These are phyloP conservation scores for Xerocomus potaroensis DNA, from an alignment of 768 basidiomycete species.

Conservation along the genomic window DNA sequence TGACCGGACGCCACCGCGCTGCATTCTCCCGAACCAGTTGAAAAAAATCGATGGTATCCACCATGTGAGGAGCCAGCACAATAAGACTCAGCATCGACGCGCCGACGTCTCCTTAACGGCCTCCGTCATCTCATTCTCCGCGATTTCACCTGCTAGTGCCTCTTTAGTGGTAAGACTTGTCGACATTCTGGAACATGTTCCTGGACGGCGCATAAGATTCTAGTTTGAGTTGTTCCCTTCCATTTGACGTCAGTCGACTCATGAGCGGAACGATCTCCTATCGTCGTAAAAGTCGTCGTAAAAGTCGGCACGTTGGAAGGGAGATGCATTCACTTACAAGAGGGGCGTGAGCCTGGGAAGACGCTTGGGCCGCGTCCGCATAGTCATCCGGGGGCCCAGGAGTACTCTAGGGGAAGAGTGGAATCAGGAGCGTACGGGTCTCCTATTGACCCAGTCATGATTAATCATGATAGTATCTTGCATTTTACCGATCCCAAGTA, in stretches of 20 bases:
- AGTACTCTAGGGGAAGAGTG: constrained; percentile 54
- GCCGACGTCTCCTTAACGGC: constrained; percentile 78
- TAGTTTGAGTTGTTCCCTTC: constrained; percentile 77
- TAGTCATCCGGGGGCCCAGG: constrained; percentile 44
- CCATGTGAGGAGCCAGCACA: constrained; percentile 89
- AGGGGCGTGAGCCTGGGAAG: constrained; percentile 72
- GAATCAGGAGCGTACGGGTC: constrained; percentile 83
- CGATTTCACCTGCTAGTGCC: constrained; percentile 75
- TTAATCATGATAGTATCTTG: too few species aligned
- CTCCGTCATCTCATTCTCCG: constrained; percentile 86
- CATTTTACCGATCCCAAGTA: too few species aligned
- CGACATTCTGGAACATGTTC: constrained; percentile 90
- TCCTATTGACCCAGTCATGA: too few species aligned
- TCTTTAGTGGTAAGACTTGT: constrained; percentile 79
- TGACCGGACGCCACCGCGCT: constrained; percentile 89
- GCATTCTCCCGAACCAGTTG: constrained; percentile 80
- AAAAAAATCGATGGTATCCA: constrained; percentile 80
- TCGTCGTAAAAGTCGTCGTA: constrained; percentile 80
- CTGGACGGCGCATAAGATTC: constrained; percentile 92
- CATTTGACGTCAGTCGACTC: constrained; percentile 71
- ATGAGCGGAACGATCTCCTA: constrained; percentile 65
- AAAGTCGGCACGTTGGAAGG: constrained; percentile 70
- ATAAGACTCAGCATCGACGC: constrained; percentile 78
- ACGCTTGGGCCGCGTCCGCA: constrained; percentile 40
- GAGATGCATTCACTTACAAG: constrained; percentile 80